Conservation (phyloP, 208 protist genomes). For the Angomonas deanei region DNA sequence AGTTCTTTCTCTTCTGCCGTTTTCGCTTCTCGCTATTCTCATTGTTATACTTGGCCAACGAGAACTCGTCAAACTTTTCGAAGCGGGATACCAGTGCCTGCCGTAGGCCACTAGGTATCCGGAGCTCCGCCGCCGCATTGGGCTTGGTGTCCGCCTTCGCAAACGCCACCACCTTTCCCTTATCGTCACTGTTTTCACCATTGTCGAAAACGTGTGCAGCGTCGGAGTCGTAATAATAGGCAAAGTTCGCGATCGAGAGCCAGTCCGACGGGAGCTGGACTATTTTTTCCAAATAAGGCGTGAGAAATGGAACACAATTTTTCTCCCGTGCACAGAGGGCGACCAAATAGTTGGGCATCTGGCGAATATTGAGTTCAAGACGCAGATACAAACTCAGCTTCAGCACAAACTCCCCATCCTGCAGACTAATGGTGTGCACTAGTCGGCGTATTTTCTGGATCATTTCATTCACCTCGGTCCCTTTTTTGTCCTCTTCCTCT, state of each 20-base stretch:
- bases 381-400: constrained; percentile 91
- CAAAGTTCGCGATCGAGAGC: constrained; percentile 89
- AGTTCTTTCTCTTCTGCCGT: background rate
- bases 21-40: constrained; percentile 51
- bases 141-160: background rate
- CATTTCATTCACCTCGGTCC: background rate
- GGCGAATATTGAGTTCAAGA: constrained; percentile 89
- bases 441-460: constrained; percentile 40
- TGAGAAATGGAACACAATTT: constrained; percentile 77
- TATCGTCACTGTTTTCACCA: background rate
- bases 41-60: constrained; percentile 94
- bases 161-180: background rate
- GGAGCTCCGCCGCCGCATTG: constrained; percentile 1
- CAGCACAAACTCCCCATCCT: constrained; percentile 85
- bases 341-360: constrained; percentile 87
- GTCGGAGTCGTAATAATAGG: constrained; percentile 52
- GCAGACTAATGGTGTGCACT: constrained; percentile 47
- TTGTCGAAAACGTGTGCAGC: constrained; percentile 14
- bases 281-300: constrained; percentile 73
- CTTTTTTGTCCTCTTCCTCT: background rate
- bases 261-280: constrained; percentile 91
- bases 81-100: constrained; percentile 84
- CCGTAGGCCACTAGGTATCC: constrained; percentile 82
- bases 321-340: constrained; percentile 74
- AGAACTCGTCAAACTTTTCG: constrained; percentile 85